phyloP scores from a whole-genome alignment of 768 basidiomycete genomes.

The Cystofilobasidium bisporidii region DNA sequence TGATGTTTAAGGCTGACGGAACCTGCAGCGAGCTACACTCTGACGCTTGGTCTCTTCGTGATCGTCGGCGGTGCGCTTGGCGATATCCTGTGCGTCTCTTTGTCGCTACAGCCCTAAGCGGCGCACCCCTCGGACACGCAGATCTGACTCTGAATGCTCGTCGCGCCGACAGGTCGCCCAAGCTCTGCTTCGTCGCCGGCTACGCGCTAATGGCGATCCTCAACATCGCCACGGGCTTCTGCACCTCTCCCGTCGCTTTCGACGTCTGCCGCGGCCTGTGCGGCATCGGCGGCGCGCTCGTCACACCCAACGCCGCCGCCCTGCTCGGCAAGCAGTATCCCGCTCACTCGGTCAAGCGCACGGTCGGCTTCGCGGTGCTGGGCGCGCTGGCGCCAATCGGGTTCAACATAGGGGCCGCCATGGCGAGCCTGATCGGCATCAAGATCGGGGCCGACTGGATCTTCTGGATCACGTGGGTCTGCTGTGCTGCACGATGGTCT shows the following conservation, averaged over 20 bases:
- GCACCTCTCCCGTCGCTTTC: not conserved
- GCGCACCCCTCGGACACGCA: not conserved
- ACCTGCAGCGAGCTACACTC: constrained; percentile 6
- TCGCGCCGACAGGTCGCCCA: not conserved
- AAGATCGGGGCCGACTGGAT: not conserved
- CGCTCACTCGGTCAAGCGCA: not conserved
- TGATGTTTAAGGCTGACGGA: too few relatives aligned
- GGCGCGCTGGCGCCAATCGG: constrained; percentile 7
- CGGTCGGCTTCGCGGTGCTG: not conserved
- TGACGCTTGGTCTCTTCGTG: constrained; percentile 11
- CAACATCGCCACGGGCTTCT: constrained; percentile 10
- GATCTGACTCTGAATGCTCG: not conserved
- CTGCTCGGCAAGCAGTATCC: not conserved
- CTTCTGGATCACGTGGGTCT: constrained; percentile 8
- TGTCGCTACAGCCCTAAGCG: too few relatives aligned
- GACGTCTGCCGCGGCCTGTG: not conserved
- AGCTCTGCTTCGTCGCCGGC: not conserved
- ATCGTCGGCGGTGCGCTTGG: not conserved
- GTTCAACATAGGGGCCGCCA: not conserved
- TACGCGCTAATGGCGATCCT: constrained; percentile 4
- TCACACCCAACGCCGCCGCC: not conserved
- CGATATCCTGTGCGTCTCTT: constrained; percentile 8
- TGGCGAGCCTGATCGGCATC: not conserved
- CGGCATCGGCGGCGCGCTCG: constrained; percentile 12
- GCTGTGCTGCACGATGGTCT: not conserved